Conservation (phyloP, 441 rosid species). For the Gossypium davidsonii region DNA sequence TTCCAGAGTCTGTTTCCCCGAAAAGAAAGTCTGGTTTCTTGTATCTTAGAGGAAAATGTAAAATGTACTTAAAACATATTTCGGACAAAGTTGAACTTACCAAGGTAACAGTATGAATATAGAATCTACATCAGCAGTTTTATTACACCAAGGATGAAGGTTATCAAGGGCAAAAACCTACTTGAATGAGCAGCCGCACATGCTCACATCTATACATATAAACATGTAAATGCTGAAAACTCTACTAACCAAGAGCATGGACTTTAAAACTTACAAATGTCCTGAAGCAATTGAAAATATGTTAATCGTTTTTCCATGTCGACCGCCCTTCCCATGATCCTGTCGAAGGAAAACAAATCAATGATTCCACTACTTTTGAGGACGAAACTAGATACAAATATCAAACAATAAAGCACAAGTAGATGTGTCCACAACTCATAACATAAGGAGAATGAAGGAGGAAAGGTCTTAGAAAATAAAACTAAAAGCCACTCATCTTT, state of each 20-base stretch:
- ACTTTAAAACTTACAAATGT: conserved; percentile 70
- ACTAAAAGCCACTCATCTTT: background rate
- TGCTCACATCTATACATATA: background rate
- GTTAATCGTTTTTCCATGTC: conserved; percentile 79
- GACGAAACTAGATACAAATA: background rate
- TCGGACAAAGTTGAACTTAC: too few relatives aligned
- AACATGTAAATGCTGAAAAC: background rate
- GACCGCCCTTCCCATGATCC: conserved; percentile 68
- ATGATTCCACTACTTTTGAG: conserved; percentile 11
- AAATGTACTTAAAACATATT: too few relatives aligned
- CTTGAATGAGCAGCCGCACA: background rate
- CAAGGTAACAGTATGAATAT: background rate
- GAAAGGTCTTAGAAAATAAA: background rate
- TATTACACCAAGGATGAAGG: background rate
- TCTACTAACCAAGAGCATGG: background rate
- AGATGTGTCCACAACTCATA: background rate
- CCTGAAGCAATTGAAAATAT: conserved; percentile 98
- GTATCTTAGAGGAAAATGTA: too few relatives aligned
- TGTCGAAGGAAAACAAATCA: conserved; percentile 26
- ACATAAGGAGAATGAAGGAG: background rate
- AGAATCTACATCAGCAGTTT: background rate
- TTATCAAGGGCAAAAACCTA: background rate
- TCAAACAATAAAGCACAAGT: background rate
- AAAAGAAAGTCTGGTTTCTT: too few relatives aligned
- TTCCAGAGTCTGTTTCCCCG: too few relatives aligned